Evolutionary conservation across 352 stramenopile genomes (phyloP).

Genomic region (Globisporangium parvum): DNA sequence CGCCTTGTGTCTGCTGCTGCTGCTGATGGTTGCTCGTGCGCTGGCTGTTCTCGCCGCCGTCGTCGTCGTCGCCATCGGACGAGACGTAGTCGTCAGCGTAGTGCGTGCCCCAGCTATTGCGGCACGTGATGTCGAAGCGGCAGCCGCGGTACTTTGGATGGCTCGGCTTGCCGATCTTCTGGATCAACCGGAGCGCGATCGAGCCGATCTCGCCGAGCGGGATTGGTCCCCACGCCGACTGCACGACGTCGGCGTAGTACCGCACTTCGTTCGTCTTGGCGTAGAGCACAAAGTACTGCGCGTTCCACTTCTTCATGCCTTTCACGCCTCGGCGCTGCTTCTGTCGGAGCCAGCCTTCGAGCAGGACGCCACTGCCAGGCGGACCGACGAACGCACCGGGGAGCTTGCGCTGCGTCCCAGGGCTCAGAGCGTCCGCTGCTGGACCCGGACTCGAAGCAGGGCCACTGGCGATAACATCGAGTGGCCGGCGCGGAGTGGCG

Average conservation of each 20-base stretch:
- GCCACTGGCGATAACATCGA: constrained; percentile 8
- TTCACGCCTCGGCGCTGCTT: constrained; percentile 77
- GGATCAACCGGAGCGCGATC: constrained; percentile 76
- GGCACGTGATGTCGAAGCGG: constrained; percentile 79
- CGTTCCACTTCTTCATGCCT: constrained; percentile 83
- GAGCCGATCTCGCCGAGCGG: constrained; percentile 71
- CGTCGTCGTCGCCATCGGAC: constrained; percentile 56
- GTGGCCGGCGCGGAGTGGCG: constrained; percentile 15
- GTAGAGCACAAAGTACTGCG: constrained; percentile 78
- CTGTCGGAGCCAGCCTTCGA: constrained; percentile 77
- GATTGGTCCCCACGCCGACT: constrained; percentile 71
- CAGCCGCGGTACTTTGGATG: constrained; percentile 81
- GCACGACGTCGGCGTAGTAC: constrained; percentile 77
- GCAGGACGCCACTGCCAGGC: constrained; percentile 57
- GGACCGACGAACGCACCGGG: constrained; percentile 40
- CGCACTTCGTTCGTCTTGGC: constrained; percentile 65
- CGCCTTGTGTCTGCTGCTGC: not conserved
- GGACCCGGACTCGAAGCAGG: constrained; percentile 5
- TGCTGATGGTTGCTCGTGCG: constrained; percentile 11
- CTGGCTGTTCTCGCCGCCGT: constrained; percentile 14
- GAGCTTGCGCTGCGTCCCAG: constrained; percentile 40
- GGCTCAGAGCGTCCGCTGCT: constrained; percentile 22
- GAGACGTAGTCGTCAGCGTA: constrained; percentile 79
- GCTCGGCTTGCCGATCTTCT: constrained; percentile 72
- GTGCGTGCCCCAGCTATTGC: constrained; percentile 70